Evolutionary conservation across 2,329 filamentous ascomycete genomes (phyloP).

Genomic region (Beauveria caledonica): DNA sequence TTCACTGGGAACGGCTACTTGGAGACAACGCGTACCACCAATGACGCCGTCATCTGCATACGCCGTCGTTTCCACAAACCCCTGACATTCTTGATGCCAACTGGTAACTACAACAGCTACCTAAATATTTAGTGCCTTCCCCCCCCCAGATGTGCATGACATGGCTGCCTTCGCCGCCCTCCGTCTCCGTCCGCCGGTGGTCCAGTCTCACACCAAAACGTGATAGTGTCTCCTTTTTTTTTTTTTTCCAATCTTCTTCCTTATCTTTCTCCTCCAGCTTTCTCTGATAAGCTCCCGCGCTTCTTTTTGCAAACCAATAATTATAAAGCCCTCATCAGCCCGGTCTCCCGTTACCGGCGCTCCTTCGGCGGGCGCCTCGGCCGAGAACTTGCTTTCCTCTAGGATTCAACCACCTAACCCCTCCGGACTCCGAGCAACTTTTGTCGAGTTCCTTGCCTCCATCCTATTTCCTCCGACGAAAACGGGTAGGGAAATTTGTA

Average conservation of each 20-base stretch:
- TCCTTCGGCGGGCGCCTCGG: neutral
- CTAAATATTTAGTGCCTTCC: neutral
- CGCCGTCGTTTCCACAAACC: neutral
- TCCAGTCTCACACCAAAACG: neutral
- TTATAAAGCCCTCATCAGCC: neutral
- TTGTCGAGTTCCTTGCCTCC: neutral
- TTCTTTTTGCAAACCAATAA: neutral
- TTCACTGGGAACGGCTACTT: neutral
- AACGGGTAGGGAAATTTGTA: neutral
- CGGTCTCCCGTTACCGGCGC: neutral
- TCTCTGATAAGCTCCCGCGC: neutral
- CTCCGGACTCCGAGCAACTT: neutral
- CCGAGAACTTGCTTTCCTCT: neutral
- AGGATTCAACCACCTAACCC: neutral
- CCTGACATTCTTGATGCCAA: neutral
- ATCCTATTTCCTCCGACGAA: constrained; percentile 3
- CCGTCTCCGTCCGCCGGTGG: neutral
- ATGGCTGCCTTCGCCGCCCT: neutral
- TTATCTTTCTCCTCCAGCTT: neutral
- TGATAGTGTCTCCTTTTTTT: too few species aligned
- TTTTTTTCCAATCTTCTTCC: neutral
- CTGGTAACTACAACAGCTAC: neutral
- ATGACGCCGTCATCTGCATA: neutral
- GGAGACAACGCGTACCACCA: neutral
- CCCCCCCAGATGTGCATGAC: neutral